Percentiles rank a stretch among this genome's conserved stretches.
These are phyloP conservation scores for Phialophora chinensis DNA, from an alignment of 2,329 filamentous ascomycete species.

Conservation along the genomic window DNA sequence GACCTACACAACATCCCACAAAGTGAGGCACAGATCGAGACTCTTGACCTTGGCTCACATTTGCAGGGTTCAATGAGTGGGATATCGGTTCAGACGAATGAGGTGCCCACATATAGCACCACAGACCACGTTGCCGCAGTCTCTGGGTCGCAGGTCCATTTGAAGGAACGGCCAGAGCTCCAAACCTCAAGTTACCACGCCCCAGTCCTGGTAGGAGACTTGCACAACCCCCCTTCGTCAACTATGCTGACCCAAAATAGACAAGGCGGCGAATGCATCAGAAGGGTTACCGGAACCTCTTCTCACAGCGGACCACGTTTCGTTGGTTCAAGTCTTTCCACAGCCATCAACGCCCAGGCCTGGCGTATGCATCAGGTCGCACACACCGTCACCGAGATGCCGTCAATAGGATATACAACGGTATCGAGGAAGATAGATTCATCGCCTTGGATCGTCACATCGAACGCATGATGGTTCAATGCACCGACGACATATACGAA, in stretches of 20 bases:
- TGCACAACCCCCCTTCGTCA: too few species aligned
- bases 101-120: background rate
- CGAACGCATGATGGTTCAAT: conserved; percentile 22
- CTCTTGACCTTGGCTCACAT: conserved; percentile 14
- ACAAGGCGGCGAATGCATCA: conserved; percentile 19
- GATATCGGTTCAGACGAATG: conserved; percentile 11
- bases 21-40: conserved; percentile 11
- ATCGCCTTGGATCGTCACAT: conserved; percentile 13
- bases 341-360: conserved; percentile 9
- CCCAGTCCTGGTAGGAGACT: conserved; percentile 9
- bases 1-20: background rate
- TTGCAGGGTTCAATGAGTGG: conserved; percentile 15
- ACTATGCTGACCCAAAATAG: conserved; percentile 5
- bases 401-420: conserved; percentile 6
- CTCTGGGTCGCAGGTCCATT: conserved; percentile 7
- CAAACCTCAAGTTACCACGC: conserved; percentile 16
- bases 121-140: background rate
- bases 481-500: conserved; percentile 20
- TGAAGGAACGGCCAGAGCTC: conserved; percentile 9
- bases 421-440: conserved; percentile 19
- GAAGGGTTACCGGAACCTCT: conserved; percentile 18
- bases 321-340: conserved; percentile 14
- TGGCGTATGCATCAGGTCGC: conserved; percentile 2
- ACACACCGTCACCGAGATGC: conserved; percentile 21
- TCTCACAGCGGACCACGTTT: conserved; percentile 11